Percentiles rank a stretch among this genome's conserved stretches.
phyloP scores from a whole-genome alignment of 2,329 filamentous ascomycete species.

The Penicillium frequentans region DNA sequence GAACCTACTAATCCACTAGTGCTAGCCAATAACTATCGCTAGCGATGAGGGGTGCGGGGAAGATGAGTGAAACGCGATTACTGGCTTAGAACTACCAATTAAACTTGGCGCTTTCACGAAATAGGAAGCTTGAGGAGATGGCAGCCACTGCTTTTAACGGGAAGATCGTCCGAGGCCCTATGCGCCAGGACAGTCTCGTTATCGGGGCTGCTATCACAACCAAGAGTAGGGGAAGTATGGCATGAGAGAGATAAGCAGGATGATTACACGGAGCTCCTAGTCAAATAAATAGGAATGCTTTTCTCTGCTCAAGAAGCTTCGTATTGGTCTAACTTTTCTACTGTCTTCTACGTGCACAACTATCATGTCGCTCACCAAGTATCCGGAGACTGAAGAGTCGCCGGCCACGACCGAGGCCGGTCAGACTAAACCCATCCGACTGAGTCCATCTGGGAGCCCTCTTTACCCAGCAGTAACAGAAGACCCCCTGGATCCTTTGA shows the following conservation, averaged over 20 bases:
- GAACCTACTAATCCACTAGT: not conserved
- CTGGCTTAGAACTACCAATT: not conserved
- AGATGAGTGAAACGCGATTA: not conserved
- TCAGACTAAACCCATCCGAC: not conserved
- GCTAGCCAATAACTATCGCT: not conserved
- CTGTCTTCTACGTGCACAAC: not conserved
- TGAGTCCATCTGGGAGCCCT: not conserved
- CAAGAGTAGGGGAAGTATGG: not conserved
- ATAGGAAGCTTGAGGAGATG: not conserved
- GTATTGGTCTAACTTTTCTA: not conserved
- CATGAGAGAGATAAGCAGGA: not conserved
- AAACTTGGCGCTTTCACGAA: not conserved
- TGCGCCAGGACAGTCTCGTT: not conserved
- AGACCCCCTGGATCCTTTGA: not conserved
- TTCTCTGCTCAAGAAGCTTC: not conserved
- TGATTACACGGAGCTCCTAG: not conserved
- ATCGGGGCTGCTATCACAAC: not conserved
- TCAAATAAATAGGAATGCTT: not conserved
- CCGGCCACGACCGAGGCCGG: not conserved
- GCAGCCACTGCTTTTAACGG: not conserved
- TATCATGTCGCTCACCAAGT: not conserved
- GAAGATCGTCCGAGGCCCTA: not conserved
- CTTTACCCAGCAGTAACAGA: not conserved
- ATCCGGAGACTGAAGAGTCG: not conserved
- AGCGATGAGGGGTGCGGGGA: not conserved